Evolutionary conservation across 176 grass and related monocot species (phyloP), one percentile per base, ranked within the genome.

Genomic region (Canna indica): DNA sequence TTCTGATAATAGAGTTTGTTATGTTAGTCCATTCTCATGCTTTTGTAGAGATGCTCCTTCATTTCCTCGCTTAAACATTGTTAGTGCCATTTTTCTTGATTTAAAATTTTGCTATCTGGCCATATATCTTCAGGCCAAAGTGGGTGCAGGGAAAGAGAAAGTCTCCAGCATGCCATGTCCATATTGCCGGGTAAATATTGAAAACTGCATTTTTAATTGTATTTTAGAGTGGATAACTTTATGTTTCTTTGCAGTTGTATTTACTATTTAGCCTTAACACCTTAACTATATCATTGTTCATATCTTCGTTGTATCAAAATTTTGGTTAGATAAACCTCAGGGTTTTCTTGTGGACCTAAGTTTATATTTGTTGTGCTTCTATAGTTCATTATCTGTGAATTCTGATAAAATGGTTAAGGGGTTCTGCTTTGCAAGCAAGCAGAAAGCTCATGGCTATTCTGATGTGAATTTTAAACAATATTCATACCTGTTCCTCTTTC

Each of bases 151-250:
- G 46, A 89, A 80, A 46, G 86, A 78, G 64, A 97, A 81, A 12
- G 25, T 67, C 5, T 81, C 88, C 45, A 73, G 72, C 38, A 81
- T 72, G 12, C 54, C 84, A 64, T 97, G 94, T 72, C 70, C 76
- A 34, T 80, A 75, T 58, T 96, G 93, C 78, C 81, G 84, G 93
- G 93, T 96, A 91, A n/a, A 44, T 36, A 24, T 25, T 31, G 42
- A 20, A 63, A 46, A 36, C 48, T 29, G 44, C 52, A 5, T 50
- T 62, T 14, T 14, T 62, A 62, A 6, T 34, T 62, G 59, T 33
- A 32, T 62, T 18, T 62, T 14, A 13, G 32, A 5, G 50, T 54
- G 7, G n/a, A 32, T 17, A 7, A 44, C 13, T 44, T 11, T 1
- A 24, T 56, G n/a, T n/a, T n/a, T n/a, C n/a, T n/a, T n/a, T n/a